Percentiles rank a stretch among this genome's conserved stretches.
Conservation (phyloP, 2,329 filamentous ascomycete species). For the Colletotrichum sp. region DNA sequence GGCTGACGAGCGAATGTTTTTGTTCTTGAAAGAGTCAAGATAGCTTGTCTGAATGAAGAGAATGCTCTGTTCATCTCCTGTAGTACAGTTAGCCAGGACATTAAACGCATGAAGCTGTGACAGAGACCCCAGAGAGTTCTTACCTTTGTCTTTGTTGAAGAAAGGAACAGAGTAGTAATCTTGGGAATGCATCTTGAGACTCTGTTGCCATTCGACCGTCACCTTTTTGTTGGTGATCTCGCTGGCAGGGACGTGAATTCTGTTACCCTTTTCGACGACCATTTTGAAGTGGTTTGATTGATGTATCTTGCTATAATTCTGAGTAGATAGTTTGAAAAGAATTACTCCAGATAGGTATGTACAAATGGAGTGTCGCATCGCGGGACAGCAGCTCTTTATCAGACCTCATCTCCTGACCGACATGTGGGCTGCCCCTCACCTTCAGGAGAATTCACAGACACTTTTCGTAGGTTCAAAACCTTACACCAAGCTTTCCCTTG, state of each 20-base stretch:
- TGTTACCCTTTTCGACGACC: neutral
- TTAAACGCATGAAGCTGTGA: rapidly evolving
- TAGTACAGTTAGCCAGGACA: rapidly evolving
- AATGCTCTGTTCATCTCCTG: neutral
- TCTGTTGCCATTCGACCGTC: neutral
- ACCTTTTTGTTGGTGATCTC: neutral
- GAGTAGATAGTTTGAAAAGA: neutral
- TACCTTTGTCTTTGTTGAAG: neutral
- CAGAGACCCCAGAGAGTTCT: rapidly evolving
- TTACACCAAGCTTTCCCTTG: neutral
- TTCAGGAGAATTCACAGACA: neutral
- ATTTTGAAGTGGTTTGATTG: neutral
- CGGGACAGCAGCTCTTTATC: neutral
- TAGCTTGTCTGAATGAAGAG: neutral
- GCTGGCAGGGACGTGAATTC: neutral
- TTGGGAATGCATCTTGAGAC: neutral
- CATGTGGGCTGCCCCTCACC: neutral
- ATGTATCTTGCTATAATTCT: neutral
- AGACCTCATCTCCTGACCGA: neutral
- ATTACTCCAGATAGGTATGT: neutral
- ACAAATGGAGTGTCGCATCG: rapidly evolving
- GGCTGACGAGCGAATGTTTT: neutral
- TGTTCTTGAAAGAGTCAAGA: neutral
- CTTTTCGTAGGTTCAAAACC: neutral
- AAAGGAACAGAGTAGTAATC: neutral